Base-by-base conservation (phyloP, 2,329 filamentous ascomycete genomes). In the Diaporthe velutina region DNA sequence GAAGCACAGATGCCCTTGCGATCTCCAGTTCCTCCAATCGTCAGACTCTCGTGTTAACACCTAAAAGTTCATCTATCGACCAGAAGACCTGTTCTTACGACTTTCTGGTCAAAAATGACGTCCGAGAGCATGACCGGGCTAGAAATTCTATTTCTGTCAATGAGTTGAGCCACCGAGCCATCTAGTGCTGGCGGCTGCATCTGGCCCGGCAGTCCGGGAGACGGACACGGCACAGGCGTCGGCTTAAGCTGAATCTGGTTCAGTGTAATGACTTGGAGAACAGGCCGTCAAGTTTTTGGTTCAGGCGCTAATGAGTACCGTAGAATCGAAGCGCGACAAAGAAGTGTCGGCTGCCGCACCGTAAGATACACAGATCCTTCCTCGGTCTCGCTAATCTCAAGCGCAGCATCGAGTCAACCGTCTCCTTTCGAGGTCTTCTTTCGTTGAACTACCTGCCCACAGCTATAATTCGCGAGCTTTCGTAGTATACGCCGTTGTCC, bases 311-410 rank as follows among this genome's bases (percentile, higher is more conserved):
- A 28, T n/a, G 19, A 66, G 15, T n/a, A n/a, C n/a, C n/a, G 30
- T 4, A 15, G 61, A 19, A 52, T 2, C 38, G 22, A 25, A 33
- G 22, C 30, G 12, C 2, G 19, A 38, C 17, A n/a, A 35, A 15
- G 42, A 48, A 25, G 52, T 9, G 30, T 38, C 33, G 64, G 6
- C 25, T 42, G 17, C 40, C 54, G 28, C 52, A 48, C 10, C 17
- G n/a, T 28, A 25, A 28, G 38, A 28, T n/a, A 12, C n/a, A 0
- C 8, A 12, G 13, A 13, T 25, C 15, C 6, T 22, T 33, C 42
- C 38, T 68, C 48, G 64, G n/a, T 68, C 50, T 68, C 64, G 64
- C 48, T 54, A 54, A 40, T 68, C 45, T 40, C 48, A 40, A 54
- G 64, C 64, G 45, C 33, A 8, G 45, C 33, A 40, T 40, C 2